Evolutionary conservation across 768 basidiomycete species (phyloP).

Genomic region (Boletus patriciae): DNA sequence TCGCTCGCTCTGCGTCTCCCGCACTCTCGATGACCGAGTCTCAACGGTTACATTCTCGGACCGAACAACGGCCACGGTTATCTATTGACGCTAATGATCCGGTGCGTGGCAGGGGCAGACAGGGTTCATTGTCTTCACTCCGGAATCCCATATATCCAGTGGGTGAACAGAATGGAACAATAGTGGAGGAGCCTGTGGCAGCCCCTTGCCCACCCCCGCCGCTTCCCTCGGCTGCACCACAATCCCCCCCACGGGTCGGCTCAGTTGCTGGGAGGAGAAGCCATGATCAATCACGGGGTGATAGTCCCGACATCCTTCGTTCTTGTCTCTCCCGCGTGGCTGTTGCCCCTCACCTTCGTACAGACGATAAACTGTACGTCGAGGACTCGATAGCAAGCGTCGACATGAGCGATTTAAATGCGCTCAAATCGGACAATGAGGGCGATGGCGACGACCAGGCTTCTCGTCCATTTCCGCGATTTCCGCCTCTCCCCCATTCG

Average conservation of each 20-base stretch:
- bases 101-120: conserved; percentile 20
- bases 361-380: neutral
- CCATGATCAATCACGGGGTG: conserved; percentile 12
- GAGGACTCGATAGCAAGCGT: conserved; percentile 32
- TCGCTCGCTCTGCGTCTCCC: conserved; percentile 22
- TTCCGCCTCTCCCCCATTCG: conserved; percentile 24
- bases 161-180: conserved; percentile 12
- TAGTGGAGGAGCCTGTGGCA: conserved; percentile 19
- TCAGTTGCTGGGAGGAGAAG: conserved; percentile 8
- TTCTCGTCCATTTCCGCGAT: conserved; percentile 30
- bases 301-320: conserved; percentile 24
- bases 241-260: conserved; percentile 5
- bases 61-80: conserved; percentile 16
- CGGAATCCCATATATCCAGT: conserved; percentile 21
- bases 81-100: conserved; percentile 18
- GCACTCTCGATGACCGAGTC: conserved; percentile 21
- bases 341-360: neutral
- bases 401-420: conserved; percentile 34
- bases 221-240: neutral
- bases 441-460: conserved; percentile 24
- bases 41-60: conserved; percentile 19
- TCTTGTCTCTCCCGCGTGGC: conserved; percentile 18
- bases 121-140: conserved; percentile 31
- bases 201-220: neutral
- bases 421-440: conserved; percentile 31